Evolutionary conservation across 257 asterid genomes (phyloP).

Genomic region (Striga asiatica): DNA sequence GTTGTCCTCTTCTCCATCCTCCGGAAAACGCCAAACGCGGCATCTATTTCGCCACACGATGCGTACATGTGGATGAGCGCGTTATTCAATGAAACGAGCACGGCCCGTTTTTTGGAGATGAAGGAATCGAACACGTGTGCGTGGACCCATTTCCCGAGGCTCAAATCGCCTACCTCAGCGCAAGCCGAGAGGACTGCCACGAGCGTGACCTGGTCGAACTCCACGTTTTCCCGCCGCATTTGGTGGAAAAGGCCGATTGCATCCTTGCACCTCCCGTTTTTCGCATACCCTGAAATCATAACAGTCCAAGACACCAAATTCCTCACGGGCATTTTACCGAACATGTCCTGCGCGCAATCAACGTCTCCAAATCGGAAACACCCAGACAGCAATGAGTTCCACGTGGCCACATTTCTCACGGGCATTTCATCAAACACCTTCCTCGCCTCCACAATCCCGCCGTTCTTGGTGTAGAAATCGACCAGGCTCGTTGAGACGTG

Average conservation of each 20-base stretch:
- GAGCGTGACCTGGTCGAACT: conserved; percentile 64
- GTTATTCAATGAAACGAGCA: conserved; percentile 40
- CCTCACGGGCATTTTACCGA: conserved; percentile 53
- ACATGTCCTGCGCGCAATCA: conserved; percentile 32
- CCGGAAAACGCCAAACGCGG: conserved; percentile 42
- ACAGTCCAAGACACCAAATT: conserved; percentile 81
- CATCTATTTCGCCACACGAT: conserved; percentile 61
- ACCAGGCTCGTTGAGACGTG: conserved; percentile 57
- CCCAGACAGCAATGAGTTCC: conserved; percentile 70
- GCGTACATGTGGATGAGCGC: conserved; percentile 79
- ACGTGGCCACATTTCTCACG: conserved; percentile 49
- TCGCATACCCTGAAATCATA: conserved; percentile 58
- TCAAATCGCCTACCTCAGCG: conserved; percentile 61
- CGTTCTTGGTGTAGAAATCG: conserved; percentile 45
- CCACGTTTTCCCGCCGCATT: conserved; percentile 34
- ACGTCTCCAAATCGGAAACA: conserved; percentile 36
- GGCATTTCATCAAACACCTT: conserved; percentile 59
- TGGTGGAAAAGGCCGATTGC: conserved; percentile 38
- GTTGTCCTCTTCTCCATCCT: conserved; percentile 36
- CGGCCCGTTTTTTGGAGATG: conserved; percentile 14
- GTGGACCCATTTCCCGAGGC: conserved; percentile 61
- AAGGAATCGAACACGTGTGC: conserved; percentile 26
- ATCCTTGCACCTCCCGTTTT: conserved; percentile 47
- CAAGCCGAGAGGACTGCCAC: conserved; percentile 63
- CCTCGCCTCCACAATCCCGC: conserved; percentile 29